Evolutionary conservation across 1,284 basidiomycete genomes (phyloP), one percentile per base, ranked within the genome.

Genomic region (Apiotrichum montevideense): DNA sequence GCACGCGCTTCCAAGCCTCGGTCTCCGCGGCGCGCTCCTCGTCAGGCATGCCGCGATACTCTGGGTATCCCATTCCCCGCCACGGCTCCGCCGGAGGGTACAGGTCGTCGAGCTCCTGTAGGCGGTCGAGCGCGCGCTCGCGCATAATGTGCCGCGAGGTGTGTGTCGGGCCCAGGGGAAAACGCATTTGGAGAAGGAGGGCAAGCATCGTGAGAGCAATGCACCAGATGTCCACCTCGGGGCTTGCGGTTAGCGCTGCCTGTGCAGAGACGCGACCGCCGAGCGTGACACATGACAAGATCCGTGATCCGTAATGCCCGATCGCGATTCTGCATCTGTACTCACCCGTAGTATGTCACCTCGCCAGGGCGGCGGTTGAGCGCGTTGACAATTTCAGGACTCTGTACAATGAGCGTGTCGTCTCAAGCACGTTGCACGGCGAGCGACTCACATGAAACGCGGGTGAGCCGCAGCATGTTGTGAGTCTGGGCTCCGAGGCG

Each of bases 211-310:
- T 81, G 32, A 83, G 70, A 8, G 80, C 81, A 58, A 80, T 77
- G 43, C 80, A 82, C 82, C 82, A 83, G 52, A 81, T 79, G 64
- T 83, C 82, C 48, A 83, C 74, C 56, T 83, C 81, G 37, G 81
- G 81, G 0, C 80, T 80, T 72, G 67, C 64, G 29, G 45, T 21
- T 44, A 14, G 15, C 15, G 6, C 15, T 7, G 21, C 15, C 43
- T 14, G 14, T 29, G 29, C 29, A 29, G 29, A 29, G 29, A 29
- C 29, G 2, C 29, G 29, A 29, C 29, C 29, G 29, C 29, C 29
- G 29, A 29, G 29, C 29, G 29, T 29, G 29, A 29, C 29, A 29
- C 29, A 29, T 29, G 29, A 29, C 29, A 29, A 29, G 29, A 29
- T 29, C 29, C 29, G 29, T 29, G 29, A 29, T 29, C 29, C 29